A percentile compares a stretch with the other conserved stretches of the same genome.
These are phyloP conservation scores for Yamadazyma ubonensis DNA, from an alignment of 805 yeast genomes.

Conservation along the genomic window DNA sequence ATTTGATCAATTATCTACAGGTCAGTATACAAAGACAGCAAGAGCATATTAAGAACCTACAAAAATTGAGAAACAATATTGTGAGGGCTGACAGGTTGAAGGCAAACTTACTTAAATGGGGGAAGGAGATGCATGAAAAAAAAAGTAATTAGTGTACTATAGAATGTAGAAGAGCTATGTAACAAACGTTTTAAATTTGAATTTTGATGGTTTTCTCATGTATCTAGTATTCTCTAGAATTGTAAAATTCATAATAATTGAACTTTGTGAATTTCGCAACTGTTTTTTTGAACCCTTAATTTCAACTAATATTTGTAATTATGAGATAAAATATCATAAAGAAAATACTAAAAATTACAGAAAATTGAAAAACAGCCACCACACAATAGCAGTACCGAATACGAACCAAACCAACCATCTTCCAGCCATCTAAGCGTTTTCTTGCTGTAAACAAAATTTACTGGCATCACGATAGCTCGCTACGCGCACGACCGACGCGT, in stretches of 20 bases:
- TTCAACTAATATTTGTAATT: too few species aligned
- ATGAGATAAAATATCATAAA: too few species aligned
- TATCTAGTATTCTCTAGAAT: neutral
- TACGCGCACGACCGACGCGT: conserved; percentile 4
- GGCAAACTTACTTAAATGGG: conserved; percentile 74
- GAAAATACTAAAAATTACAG: too few species aligned
- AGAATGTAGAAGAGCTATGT: too few species aligned
- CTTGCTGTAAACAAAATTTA: too few species aligned
- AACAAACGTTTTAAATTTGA: too few species aligned
- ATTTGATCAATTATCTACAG: conserved; percentile 41
- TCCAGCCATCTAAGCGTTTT: too few species aligned
- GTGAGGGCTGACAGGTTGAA: conserved; percentile 77
- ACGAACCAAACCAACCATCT: too few species aligned
- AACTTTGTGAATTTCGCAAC: neutral
- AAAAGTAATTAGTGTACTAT: conserved; percentile 19
- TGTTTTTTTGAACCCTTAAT: too few species aligned
- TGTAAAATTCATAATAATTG: neutral
- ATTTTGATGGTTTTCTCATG: too few species aligned
- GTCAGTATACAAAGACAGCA: conserved; percentile 53
- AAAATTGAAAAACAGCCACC: too few species aligned
- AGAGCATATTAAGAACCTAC: conserved; percentile 79
- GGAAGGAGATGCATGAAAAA: conserved; percentile 70
- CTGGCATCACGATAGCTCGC: too few species aligned
- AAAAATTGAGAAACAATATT: conserved; percentile 70
- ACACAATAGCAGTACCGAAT: neutral